Evolutionary conservation across 139 green algal species (phyloP).

Genomic region (Chlorella sp.): DNA sequence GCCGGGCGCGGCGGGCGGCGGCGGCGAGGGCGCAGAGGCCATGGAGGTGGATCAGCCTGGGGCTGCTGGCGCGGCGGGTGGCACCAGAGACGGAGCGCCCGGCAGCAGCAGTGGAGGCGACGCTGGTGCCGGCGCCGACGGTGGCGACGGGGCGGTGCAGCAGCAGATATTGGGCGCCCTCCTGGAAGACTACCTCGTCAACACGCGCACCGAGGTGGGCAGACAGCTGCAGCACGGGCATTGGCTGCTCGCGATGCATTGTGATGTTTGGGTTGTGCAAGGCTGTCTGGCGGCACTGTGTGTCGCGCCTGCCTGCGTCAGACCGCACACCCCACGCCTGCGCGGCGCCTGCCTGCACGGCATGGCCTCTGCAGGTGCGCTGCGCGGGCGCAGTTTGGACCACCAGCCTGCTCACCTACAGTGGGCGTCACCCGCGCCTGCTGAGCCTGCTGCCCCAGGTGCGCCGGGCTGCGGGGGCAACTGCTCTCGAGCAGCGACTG

Average conservation of each 20-base stretch:
- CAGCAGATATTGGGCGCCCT: slow-evolving; percentile 43
- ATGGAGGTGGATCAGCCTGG: slow-evolving; percentile 29
- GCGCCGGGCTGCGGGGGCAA: too few relatives aligned
- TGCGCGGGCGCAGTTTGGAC: slow-evolving; percentile 78
- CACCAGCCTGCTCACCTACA: slow-evolving; percentile 77
- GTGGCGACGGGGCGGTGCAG: slow-evolving; percentile 31
- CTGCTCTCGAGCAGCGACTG: too few relatives aligned
- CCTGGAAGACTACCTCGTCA: slow-evolving; percentile 61
- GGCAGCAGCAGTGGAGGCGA: not conserved
- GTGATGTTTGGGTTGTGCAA: too few relatives aligned
- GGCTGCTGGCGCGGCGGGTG: not conserved
- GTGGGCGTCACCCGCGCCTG: slow-evolving; percentile 50
- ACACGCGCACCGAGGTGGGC: slow-evolving; percentile 54
- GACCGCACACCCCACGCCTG: too few relatives aligned
- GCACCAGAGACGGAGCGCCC: not conserved
- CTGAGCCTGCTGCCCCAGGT: slow-evolving; percentile 53
- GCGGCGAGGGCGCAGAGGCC: not conserved
- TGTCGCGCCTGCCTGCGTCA: too few relatives aligned
- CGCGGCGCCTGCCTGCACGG: too few relatives aligned
- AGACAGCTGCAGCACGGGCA: not conserved
- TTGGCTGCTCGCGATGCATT: not conserved
- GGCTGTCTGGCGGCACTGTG: too few relatives aligned
- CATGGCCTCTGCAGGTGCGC: slow-evolving; percentile 62
- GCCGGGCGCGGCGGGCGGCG: not conserved
- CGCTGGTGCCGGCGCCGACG: not conserved